Percentiles rank a stretch among this genome's conserved stretches.
Conservation (phyloP, 2,329 filamentous ascomycete species). For the Pseudocercospora eumusae region DNA sequence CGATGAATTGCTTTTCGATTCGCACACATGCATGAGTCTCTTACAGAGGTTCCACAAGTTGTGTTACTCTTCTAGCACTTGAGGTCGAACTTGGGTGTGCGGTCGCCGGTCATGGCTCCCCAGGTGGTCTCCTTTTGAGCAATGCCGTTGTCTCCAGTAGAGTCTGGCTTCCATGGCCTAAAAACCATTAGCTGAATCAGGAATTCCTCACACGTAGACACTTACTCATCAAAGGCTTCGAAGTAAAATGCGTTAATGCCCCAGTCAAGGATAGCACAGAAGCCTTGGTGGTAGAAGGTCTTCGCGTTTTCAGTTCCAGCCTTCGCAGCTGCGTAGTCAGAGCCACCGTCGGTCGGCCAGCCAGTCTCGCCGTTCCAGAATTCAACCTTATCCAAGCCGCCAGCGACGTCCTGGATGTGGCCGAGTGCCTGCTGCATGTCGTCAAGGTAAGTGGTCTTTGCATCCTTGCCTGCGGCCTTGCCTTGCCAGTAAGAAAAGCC, state of each 20-base stretch:
- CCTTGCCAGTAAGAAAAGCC: constrained; percentile 75
- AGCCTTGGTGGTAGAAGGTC: constrained; percentile 61
- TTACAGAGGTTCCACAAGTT: constrained; percentile 2
- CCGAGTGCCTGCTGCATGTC: constrained; percentile 65
- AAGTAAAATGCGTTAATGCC: constrained; percentile 71
- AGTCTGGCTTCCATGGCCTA: constrained; percentile 62
- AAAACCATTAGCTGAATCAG: constrained; percentile 12
- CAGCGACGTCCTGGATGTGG: constrained; percentile 62
- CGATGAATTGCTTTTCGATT: constrained; percentile 9
- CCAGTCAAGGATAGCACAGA: constrained; percentile 66
- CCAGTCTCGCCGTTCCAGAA: constrained; percentile 70
- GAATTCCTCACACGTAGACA: not conserved
- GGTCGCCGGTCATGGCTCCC: constrained; percentile 62
- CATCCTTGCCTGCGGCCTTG: constrained; percentile 49
- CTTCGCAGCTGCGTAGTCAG: constrained; percentile 62
- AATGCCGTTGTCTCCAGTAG: constrained; percentile 63
- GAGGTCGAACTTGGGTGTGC: constrained; percentile 28
- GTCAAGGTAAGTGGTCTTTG: constrained; percentile 64
- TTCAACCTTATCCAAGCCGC: constrained; percentile 57
- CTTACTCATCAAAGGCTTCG: constrained; percentile 68
- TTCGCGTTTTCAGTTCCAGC: constrained; percentile 62
- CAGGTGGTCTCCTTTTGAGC: constrained; percentile 65
- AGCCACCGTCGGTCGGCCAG: constrained; percentile 64
- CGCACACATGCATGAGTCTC: constrained; percentile 6
- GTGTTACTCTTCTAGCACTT: constrained; percentile 22